phyloP scores from a whole-genome alignment of 2,329 filamentous ascomycete species.

The Pleurostoma richardsiae region DNA sequence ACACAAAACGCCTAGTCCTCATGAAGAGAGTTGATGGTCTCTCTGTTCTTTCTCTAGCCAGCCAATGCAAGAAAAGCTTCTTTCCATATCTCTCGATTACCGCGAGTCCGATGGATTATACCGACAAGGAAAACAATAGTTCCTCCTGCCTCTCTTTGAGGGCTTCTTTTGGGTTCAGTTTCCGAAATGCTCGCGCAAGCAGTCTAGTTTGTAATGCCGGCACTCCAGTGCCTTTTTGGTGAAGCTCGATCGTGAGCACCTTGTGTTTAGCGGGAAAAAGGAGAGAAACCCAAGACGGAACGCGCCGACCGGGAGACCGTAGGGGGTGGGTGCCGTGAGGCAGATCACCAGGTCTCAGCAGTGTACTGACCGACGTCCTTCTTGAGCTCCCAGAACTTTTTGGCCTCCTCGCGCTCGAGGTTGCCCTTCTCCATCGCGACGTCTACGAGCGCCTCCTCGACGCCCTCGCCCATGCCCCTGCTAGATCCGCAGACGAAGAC shows the following conservation, averaged over 20 bases:
- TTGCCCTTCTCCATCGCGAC: constrained; percentile 93
- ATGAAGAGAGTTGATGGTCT: no score
- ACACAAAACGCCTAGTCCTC: no score
- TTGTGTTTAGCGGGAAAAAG: background rate
- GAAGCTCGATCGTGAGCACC: background rate
- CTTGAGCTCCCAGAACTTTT: constrained; percentile 87
- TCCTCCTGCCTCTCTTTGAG: no score
- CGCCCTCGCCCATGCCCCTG: constrained; percentile 96
- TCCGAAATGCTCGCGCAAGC: no score
- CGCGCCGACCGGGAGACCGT: background rate
- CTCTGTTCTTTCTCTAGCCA: no score
- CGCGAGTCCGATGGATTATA: no score
- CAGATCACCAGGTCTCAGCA: constrained; percentile 65
- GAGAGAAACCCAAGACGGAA: background rate
- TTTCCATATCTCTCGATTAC: no score
- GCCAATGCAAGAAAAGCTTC: no score
- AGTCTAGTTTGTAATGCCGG: background rate
- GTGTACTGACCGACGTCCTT: constrained; percentile 93
- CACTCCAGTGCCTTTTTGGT: background rate
- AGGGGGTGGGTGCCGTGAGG: background rate
- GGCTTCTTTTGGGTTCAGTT: no score
- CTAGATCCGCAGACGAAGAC: constrained; percentile 95
- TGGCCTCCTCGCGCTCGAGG: constrained; percentile 74
- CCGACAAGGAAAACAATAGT: no score
- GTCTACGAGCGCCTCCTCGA: constrained; percentile 80